A percentile compares a stretch with the other conserved stretches of the same genome.
phyloP scores from a whole-genome alignment of 192 early-diverging fungal genomes.

The Dissophora globulifera region DNA sequence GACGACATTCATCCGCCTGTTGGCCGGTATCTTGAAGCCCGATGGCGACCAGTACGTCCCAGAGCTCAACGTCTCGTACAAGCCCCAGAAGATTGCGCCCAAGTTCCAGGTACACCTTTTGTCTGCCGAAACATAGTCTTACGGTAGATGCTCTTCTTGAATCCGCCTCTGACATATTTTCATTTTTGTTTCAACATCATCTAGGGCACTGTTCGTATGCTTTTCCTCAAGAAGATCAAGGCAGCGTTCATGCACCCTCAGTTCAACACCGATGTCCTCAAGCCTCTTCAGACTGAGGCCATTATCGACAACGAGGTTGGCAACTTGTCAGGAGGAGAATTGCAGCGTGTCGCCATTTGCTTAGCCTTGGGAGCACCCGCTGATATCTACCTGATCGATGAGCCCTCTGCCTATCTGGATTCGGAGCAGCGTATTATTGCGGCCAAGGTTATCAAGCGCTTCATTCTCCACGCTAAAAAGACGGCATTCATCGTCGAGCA shows the following conservation, averaged over 20 bases:
- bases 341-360: conserved; percentile 98
- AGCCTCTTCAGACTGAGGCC: conserved; percentile 92
- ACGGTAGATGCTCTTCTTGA: neutral
- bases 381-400: conserved; percentile 98
- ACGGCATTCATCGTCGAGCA: conserved; percentile 99
- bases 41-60: conserved; percentile 85
- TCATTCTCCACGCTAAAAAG: conserved; percentile 95
- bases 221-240: conserved; percentile 91
- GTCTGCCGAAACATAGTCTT: too few relatives aligned
- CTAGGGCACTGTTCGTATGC: conserved; percentile 88
- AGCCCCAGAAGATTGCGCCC: conserved; percentile 98
- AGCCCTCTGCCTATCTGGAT: conserved; percentile 97
- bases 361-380: conserved; percentile 89
- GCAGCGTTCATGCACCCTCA: conserved; percentile 88
- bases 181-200: conserved; percentile 1
- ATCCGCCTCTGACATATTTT: neutral
- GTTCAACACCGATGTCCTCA: conserved; percentile 96
- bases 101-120: conserved; percentile 75
- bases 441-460: conserved; percentile 98
- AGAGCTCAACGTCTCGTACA: conserved; percentile 91
- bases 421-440: conserved; percentile 99
- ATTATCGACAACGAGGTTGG: conserved; percentile 92
- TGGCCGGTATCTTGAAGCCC: conserved; percentile 84
- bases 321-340: conserved; percentile 95
- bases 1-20: conserved; percentile 95